These are phyloP conservation scores for Fusarium begoniae DNA, from an alignment of 2,329 filamentous ascomycete species.

Conservation along the genomic window DNA sequence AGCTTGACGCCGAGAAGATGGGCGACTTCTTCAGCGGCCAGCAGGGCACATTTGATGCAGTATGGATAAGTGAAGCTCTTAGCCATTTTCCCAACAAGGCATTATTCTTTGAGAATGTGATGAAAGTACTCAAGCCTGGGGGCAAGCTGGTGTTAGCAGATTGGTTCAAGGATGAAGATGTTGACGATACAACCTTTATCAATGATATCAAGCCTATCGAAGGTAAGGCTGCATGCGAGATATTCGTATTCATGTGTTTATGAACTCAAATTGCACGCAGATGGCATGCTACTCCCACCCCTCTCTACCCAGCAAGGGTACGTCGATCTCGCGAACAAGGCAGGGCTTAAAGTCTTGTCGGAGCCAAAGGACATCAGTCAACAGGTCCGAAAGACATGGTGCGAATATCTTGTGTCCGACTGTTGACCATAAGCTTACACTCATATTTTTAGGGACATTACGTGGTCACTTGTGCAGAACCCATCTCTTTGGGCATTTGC, in stretches of 20 bases:
- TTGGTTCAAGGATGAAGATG: slow-evolving; percentile 65
- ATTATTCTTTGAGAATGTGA: slow-evolving; percentile 65
- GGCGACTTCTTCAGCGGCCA: slow-evolving; percentile 57
- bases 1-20: slow-evolving; percentile 71
- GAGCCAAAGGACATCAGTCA: slow-evolving; percentile 65
- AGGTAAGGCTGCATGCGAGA: slow-evolving; percentile 45
- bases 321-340: slow-evolving; percentile 57
- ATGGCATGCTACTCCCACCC: slow-evolving; percentile 69
- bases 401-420: slow-evolving; percentile 32
- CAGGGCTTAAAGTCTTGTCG: slow-evolving; percentile 56
- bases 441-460: slow-evolving; percentile 62
- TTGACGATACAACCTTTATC: slow-evolving; percentile 56
- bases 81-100: slow-evolving; percentile 68
- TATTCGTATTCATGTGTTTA: neutral
- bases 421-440: neutral
- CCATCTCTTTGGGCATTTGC: slow-evolving; percentile 70
- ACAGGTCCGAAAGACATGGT: slow-evolving; percentile 69
- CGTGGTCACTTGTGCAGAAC: slow-evolving; percentile 67
- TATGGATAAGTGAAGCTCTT: slow-evolving; percentile 71
- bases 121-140: slow-evolving; percentile 56
- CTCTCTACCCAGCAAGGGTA: slow-evolving; percentile 64
- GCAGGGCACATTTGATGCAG: slow-evolving; percentile 58
- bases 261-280: slow-evolving; percentile 42
- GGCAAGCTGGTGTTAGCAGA: slow-evolving; percentile 67
- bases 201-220: slow-evolving; percentile 68